A percentile compares a stretch with the other conserved stretches of the same genome.
Evolutionary conservation across 768 basidiomycete species (phyloP).

Genomic region (Porpolomopsis calyptriformis): DNA sequence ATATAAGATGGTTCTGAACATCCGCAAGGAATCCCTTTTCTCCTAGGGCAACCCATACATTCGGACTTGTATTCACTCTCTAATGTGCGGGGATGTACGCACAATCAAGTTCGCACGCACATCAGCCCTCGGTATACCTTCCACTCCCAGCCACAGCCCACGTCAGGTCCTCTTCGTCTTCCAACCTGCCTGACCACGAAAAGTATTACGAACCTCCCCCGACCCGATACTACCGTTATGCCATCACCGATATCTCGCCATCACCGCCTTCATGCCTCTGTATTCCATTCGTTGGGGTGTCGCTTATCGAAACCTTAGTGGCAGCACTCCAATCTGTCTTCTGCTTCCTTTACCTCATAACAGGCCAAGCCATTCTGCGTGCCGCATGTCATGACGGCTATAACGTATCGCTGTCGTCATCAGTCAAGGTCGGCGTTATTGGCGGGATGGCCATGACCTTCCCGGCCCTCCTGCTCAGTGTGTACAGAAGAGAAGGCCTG

Average conservation of each 20-base stretch:
- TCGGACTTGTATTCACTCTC: constrained; percentile 14
- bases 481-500: constrained; percentile 1
- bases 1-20: background rate
- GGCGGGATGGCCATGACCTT: constrained; percentile 1
- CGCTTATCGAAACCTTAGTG: constrained; percentile 1
- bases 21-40: no score
- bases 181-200: background rate
- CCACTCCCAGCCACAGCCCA: constrained; percentile 1
- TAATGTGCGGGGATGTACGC: constrained; percentile 22
- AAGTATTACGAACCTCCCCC: background rate
- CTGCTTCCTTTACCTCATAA: constrained; percentile 4
- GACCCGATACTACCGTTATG: background rate
- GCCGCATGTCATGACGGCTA: background rate
- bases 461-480: constrained; percentile 2
- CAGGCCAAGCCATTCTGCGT: constrained; percentile 4
- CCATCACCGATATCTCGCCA: background rate
- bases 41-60: background rate
- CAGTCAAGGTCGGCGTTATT: background rate
- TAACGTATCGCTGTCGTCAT: constrained; percentile 2
- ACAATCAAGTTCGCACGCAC: constrained; percentile 2
- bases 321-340: constrained; percentile 3
- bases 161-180: background rate
- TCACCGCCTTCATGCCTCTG: background rate
- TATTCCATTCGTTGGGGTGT: constrained; percentile 1
- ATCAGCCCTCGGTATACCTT: constrained; percentile 30